Conservation (phyloP, 2,329 filamentous ascomycete species). For the Stromatinia cepivora region DNA sequence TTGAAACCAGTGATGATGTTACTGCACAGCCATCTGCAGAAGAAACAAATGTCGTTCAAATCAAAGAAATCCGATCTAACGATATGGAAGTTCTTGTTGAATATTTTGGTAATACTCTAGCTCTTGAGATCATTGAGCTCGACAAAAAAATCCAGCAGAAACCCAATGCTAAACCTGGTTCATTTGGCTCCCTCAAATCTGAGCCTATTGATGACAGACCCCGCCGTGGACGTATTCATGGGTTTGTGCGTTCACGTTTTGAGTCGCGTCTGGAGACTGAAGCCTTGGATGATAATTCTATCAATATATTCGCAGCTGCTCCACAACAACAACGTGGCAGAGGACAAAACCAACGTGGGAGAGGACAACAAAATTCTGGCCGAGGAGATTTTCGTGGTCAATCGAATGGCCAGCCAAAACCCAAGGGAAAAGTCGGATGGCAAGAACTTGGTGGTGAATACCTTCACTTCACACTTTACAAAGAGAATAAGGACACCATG, state of each 20-base stretch:
- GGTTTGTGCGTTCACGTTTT: constrained; percentile 60
- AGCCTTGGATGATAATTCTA: constrained; percentile 57
- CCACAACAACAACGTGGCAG: constrained; percentile 30
- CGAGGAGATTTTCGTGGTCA: constrained; percentile 24
- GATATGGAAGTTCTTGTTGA: constrained; percentile 47
- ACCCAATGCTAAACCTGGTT: constrained; percentile 55
- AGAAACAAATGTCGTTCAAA: neutral
- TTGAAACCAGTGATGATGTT: neutral
- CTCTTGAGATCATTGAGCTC: constrained; percentile 54
- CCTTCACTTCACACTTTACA: constrained; percentile 73
- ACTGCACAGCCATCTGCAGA: neutral
- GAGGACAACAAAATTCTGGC: constrained; percentile 27
- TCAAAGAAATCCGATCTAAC: constrained; percentile 45
- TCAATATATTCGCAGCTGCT: constrained; percentile 55
- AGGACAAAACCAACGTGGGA: constrained; percentile 10
- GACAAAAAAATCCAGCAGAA: constrained; percentile 54
- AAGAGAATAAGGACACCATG: constrained; percentile 68
- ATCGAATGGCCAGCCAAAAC: constrained; percentile 30
- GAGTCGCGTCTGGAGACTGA: constrained; percentile 60
- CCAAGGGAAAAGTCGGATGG: constrained; percentile 54
- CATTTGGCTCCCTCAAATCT: constrained; percentile 55
- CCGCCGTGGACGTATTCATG: constrained; percentile 61
- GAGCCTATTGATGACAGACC: constrained; percentile 60
- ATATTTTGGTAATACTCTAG: constrained; percentile 53
- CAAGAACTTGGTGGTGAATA: constrained; percentile 67